Evolutionary conservation across 208 protist genomes (phyloP), one percentile per base, ranked within the genome.

Genomic region (Kentomonas sorsogonicus): DNA sequence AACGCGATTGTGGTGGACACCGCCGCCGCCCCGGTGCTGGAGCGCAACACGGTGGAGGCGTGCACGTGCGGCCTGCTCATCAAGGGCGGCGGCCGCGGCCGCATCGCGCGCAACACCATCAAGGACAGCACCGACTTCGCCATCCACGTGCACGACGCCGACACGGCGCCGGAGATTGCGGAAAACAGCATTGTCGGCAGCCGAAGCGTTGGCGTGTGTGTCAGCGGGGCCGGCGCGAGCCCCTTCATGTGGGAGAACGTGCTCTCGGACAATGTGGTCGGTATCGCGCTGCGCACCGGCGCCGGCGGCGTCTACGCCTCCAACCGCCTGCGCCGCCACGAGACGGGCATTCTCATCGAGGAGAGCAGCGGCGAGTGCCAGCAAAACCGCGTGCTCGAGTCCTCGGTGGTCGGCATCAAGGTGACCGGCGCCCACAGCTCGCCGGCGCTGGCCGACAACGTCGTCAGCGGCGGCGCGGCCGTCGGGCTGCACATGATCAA

Each of bases 31-130:
- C 70, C 70, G 26, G 18, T 46, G 16, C 26, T 77, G 7, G 41
- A 50, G 30, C 44, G 39, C 27, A 77, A 77, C 60, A 46, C 3
- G 16, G 51, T 77, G 36, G 65, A 66, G 3, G 20, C 44, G 22
- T 71, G 70, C 59, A 44, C 40, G 13, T 30, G 43, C 36, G 70
- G 70, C 16, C 10, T 77, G 2, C 46, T 62, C 30, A 60, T 64
- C 53, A 20, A 29, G 22, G 30, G 18, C 9, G 59, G 52, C 1
- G 60, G 59, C 20, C 15, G 34, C 16, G 70, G 70, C 15, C n/a
- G 25, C 3, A 29, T 51, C 27, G 39, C 43, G 30, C 34, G 23
- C 31, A 77, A 77, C 40, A 53, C 45, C 34, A 65, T 77, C 59
- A 58, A 50, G 11, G 45, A 22, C n/a, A 56, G 40, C 33, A 45